Conservation (phyloP, 2,329 filamentous ascomycete species). For the Alternaria sp. region DNA sequence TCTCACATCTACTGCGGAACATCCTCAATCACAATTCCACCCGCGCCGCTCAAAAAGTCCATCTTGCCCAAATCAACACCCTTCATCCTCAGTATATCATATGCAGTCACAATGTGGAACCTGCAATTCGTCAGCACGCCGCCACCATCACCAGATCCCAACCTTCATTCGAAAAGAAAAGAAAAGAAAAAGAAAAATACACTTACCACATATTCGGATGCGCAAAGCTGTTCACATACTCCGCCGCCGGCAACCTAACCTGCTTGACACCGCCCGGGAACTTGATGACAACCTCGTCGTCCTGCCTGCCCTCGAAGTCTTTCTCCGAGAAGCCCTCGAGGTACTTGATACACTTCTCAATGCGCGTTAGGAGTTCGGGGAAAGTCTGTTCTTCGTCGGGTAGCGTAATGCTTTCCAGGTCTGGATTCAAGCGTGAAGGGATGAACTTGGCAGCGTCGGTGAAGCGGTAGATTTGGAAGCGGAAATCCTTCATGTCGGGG, state of each 20-base stretch:
- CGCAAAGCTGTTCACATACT: conserved; percentile 60
- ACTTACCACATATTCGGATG: conserved; percentile 65
- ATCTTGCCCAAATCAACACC: conserved; percentile 69
- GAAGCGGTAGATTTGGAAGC: conserved; percentile 59
- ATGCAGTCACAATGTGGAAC: conserved; percentile 69
- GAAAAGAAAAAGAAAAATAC: no score
- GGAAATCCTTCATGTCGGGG: conserved; percentile 61
- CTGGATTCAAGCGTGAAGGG: conserved; percentile 51
- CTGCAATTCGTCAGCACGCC: conserved; percentile 2
- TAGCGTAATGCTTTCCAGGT: conserved; percentile 43
- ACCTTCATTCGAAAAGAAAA: no score
- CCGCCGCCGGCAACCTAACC: conserved; percentile 53
- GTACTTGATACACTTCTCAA: conserved; percentile 58
- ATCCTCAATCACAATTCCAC: conserved; percentile 2
- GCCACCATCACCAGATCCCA: neutral
- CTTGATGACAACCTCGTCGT: conserved; percentile 52
- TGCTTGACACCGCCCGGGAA: conserved; percentile 35
- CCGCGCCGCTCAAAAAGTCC: conserved; percentile 59
- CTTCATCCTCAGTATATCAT: conserved; percentile 67
- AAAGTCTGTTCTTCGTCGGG: conserved; percentile 61
- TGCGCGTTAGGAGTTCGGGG: conserved; percentile 57
- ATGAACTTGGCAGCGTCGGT: conserved; percentile 56
- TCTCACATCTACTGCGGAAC: neutral
- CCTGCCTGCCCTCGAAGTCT: conserved; percentile 56
- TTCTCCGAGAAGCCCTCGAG: conserved; percentile 56